Conservation (phyloP, 306 rosid species). For the Trichosanthes cucumerina region DNA sequence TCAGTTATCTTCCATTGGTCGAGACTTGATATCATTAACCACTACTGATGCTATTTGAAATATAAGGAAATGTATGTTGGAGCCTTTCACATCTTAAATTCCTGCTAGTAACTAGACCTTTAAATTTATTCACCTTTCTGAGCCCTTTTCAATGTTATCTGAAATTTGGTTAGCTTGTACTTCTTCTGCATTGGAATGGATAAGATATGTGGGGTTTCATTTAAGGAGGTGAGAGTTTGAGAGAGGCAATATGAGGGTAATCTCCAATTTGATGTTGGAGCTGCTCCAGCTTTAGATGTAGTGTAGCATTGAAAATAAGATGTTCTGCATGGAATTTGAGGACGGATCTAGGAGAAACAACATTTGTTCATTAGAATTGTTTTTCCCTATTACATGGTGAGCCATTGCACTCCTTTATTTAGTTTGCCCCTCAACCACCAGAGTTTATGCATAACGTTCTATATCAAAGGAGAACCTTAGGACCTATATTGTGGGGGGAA, state of each 20-base stretch:
- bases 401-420: not conserved
- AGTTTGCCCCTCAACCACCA: not conserved
- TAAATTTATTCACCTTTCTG: not conserved
- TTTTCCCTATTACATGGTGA: not conserved
- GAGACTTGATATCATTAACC: not conserved
- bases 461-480: not conserved
- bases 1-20: not conserved
- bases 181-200: not conserved
- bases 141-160: not conserved
- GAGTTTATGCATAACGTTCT: not conserved
- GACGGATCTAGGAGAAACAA: not conserved
- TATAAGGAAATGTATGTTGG: not conserved
- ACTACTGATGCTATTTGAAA: not conserved
- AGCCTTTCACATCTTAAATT: not conserved
- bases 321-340: not conserved
- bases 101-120: not conserved
- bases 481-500: not conserved
- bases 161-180: not conserved
- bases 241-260: not conserved
- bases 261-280: not conserved
- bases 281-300: not conserved
- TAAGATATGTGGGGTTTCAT: not conserved
- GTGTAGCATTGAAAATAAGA: not conserved
- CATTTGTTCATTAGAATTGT: not conserved
- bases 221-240: not conserved